These are phyloP conservation scores for Tricholoma terreum DNA, from an alignment of 768 basidiomycete genomes.

Conservation along the genomic window DNA sequence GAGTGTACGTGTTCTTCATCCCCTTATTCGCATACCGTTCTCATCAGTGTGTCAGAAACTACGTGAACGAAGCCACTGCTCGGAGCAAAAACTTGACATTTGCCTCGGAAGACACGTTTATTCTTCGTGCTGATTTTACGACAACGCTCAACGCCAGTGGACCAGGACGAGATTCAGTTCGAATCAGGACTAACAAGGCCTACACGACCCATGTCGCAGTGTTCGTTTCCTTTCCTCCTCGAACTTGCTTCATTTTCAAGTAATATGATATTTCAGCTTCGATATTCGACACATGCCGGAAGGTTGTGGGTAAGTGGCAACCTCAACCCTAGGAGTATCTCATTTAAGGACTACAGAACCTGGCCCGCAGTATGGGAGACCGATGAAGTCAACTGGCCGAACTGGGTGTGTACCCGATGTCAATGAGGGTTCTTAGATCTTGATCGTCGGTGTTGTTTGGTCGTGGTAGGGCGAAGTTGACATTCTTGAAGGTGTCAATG, in stretches of 20 bases:
- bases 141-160: conserved; percentile 42
- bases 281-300: conserved; percentile 54
- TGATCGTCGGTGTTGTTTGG: not conserved
- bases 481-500: conserved; percentile 41
- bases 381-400: conserved; percentile 48
- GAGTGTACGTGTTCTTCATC: conserved; percentile 44
- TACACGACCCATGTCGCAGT: conserved; percentile 54
- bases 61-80: conserved; percentile 39
- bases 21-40: not conserved
- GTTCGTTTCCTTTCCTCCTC: conserved; percentile 29
- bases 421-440: no score
- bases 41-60: conserved; percentile 28
- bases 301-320: conserved; percentile 48
- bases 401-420: conserved; percentile 22
- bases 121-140: conserved; percentile 50
- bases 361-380: conserved; percentile 57
- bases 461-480: conserved; percentile 17
- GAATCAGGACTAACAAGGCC: conserved; percentile 47
- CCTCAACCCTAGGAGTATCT: not conserved
- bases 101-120: conserved; percentile 45
- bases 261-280: conserved; percentile 23
- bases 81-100: conserved; percentile 49
- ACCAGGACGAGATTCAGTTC: conserved; percentile 53
- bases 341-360: conserved; percentile 20
- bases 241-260: not conserved